A percentile compares a stretch with the other conserved stretches of the same genome.
Evolutionary conservation across 73 alveolate species (phyloP).

Genomic region (Paramecium biaurelia): DNA sequence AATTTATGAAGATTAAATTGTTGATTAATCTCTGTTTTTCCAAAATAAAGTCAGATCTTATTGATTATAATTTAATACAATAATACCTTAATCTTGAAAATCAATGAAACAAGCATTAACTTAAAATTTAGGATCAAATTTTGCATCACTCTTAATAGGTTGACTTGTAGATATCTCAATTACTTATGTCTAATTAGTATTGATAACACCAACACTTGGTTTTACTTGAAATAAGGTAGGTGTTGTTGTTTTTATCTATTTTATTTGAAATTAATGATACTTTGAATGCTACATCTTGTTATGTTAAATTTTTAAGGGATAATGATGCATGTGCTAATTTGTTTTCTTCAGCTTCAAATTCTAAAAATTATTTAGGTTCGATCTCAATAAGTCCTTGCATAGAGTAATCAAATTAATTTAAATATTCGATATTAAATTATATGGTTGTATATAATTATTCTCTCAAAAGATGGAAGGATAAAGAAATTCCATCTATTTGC

Average conservation of each 20-base stretch:
- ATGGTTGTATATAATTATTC: background rate
- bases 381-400: background rate
- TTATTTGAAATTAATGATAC: background rate
- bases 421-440: background rate
- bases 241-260: background rate
- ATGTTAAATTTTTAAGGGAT: background rate
- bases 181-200: background rate
- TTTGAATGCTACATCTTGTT: background rate
- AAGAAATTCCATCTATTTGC: background rate
- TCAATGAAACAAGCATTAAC: background rate
- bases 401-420: background rate
- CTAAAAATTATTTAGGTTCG: background rate
- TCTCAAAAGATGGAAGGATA: background rate
- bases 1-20: background rate
- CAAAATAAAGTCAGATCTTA: background rate
- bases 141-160: background rate
- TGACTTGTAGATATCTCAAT: background rate
- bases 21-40: background rate
- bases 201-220: background rate
- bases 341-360: background rate
- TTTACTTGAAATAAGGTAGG: background rate
- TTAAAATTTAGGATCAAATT: slow-evolving; percentile 6
- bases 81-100: background rate
- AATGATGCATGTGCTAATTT: background rate
- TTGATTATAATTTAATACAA: background rate